A percentile compares a stretch with the other conserved stretches of the same genome.
Evolutionary conservation across 306 rosid species (phyloP).

Genomic region (Sesbania bispinosa): DNA sequence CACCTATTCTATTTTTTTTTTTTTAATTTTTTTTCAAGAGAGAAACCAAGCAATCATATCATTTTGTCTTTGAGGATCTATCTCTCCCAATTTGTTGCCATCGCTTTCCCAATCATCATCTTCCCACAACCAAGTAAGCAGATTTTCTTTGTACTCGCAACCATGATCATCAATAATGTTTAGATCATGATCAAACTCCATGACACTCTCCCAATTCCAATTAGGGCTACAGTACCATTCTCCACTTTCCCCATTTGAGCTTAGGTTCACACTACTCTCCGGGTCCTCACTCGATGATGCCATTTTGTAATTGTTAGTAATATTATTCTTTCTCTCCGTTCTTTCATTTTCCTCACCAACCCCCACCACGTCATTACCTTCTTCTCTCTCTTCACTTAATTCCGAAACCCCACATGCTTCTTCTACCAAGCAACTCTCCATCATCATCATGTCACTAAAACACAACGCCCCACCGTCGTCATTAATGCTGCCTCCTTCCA

Average conservation of each 20-base stretch:
- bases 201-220: slow-evolving; percentile 50
- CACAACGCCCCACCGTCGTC: slow-evolving; percentile 33
- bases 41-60: too few species aligned
- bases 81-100: slow-evolving; percentile 23
- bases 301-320: background rate
- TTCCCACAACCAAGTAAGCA: slow-evolving; percentile 44
- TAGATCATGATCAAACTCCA: slow-evolving; percentile 9
- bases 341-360: slow-evolving; percentile 1
- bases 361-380: background rate
- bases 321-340: background rate
- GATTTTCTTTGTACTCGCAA: slow-evolving; percentile 26
- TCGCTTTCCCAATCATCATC: slow-evolving; percentile 42
- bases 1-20: too few species aligned
- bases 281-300: background rate
- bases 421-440: background rate
- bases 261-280: background rate
- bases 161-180: background rate
- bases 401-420: slow-evolving; percentile 27
- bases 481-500: slow-evolving; percentile 6
- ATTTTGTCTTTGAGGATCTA: slow-evolving; percentile 30
- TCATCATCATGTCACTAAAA: slow-evolving; percentile 5
- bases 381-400: slow-evolving; percentile 43
- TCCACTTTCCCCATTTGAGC: slow-evolving; percentile 11
- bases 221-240: slow-evolving; percentile 25
- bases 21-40: too few species aligned